phyloP scores from a whole-genome alignment of 306 rosid species.

The Lathyrus tuberosus region DNA sequence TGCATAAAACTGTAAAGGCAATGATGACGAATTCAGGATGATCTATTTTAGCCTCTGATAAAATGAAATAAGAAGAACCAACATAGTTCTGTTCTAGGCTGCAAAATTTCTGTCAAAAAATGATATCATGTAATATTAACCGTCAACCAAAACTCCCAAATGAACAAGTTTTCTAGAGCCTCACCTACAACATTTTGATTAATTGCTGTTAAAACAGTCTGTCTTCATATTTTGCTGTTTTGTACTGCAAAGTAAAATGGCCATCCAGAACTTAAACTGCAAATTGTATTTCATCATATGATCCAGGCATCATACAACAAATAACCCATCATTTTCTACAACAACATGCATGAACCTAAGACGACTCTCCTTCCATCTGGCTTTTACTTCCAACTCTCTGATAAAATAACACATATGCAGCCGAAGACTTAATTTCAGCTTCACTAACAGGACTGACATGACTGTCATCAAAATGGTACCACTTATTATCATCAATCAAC shows the following conservation, averaged over 20 bases:
- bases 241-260: conserved; percentile 36
- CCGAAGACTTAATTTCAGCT: conserved; percentile 80
- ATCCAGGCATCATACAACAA: conserved; percentile 35
- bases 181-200: conserved; percentile 29
- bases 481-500: conserved; percentile 87
- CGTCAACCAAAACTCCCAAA: conserved; percentile 31
- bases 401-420: conserved; percentile 92
- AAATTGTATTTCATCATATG: conserved; percentile 34
- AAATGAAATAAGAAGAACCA: conserved; percentile 37
- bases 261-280: conserved; percentile 38
- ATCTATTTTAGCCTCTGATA: conserved; percentile 21
- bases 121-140: conserved; percentile 27
- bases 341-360: conserved; percentile 47
- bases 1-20: conserved; percentile 26
- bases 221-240: conserved; percentile 32
- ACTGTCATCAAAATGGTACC: conserved; percentile 98
- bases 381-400: conserved; percentile 62
- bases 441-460: conserved; percentile 71
- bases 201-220: conserved; percentile 28
- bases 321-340: conserved; percentile 32
- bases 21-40: conserved; percentile 29
- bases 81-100: conserved; percentile 36
- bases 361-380: conserved; percentile 49
- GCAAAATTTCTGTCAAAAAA: conserved; percentile 44
- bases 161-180: conserved; percentile 36